Base-by-base conservation (phyloP, 768 basidiomycete genomes). In the Hydnum rufescens region DNA sequence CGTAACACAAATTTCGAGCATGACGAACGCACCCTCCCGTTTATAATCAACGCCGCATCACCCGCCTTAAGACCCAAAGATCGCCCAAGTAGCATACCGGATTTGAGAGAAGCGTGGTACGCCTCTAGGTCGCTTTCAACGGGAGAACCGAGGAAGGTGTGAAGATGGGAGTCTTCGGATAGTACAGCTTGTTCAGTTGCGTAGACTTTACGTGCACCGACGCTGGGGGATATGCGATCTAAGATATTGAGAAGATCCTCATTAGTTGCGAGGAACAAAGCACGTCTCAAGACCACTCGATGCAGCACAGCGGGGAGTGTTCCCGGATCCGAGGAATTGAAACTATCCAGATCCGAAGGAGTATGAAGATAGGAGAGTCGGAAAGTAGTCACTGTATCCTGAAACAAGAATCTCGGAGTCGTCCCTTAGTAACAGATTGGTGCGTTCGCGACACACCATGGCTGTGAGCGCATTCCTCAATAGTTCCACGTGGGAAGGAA, bases 21-120 rank as follows among this genome's bases (percentile, higher is more conserved):
- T 8, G 34, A 54, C 16, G 4, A 5, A 67, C 81, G 62, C 61
- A 92, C 88, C 30, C 92, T 71, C 25, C 92, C 93, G 58, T 95
- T 95, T 50, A 85, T 67, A 32, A 92, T 55, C 32, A 96, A 54
- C 0, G 73, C 84, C 22, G 69, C 68, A 53, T 79, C 65, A 0
- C 80, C 82, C 1, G 78, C 73, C 13, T 62, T 58, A 26, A 90
- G 59, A n/a, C 71, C 71, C 2, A 87, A 58, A 50, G 74, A 72
- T 26, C 75, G 68, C 2, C 70, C 69, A 13, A 85, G 59, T 22
- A 75, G 60, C 31, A 25, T 44, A 6, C 28, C 13, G 5, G 49
- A 8, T 16, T 50, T 8, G 49, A 16, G 5, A 32, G 29, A 50
- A 6, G 8, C 44, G 6, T 6, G 16, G 28, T 47, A 25, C 8